Conservation (phyloP, 306 rosid species). For the Dryas drummondii region DNA sequence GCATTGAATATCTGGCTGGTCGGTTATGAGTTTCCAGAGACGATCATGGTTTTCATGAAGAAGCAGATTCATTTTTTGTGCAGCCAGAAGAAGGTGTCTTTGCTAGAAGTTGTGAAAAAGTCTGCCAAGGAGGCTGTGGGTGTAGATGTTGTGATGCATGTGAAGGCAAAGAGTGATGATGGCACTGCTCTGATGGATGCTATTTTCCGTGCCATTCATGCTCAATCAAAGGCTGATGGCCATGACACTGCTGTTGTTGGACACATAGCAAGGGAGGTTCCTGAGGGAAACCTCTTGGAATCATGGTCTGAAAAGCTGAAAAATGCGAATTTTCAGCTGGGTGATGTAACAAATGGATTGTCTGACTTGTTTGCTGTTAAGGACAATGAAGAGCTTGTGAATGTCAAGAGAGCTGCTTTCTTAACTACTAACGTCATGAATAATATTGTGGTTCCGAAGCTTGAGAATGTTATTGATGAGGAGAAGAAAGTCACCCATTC, state of each 20-base stretch:
- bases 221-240: constrained; percentile 62
- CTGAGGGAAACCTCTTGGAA: constrained; percentile 84
- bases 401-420: constrained; percentile 77
- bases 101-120: constrained; percentile 64
- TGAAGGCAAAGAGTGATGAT: constrained; percentile 75
- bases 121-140: constrained; percentile 71
- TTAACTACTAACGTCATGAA: constrained; percentile 78
- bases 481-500: constrained; percentile 86
- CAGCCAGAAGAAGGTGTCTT: constrained; percentile 85
- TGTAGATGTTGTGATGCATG: constrained; percentile 74
- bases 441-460: constrained; percentile 74
- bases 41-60: constrained; percentile 80
- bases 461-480: constrained; percentile 88
- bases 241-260: constrained; percentile 59
- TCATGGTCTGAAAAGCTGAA: constrained; percentile 73
- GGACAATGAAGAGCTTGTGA: constrained; percentile 65
- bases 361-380: constrained; percentile 67
- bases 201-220: constrained; percentile 56
- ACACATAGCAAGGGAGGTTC: constrained; percentile 71
- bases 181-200: constrained; percentile 71
- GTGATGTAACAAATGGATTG: constrained; percentile 75
- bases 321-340: constrained; percentile 45
- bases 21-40: constrained; percentile 93
- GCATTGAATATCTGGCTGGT: constrained; percentile 81
- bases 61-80: constrained; percentile 78